phyloP scores from a whole-genome alignment of 2,329 filamentous ascomycete genomes.

The Pyrenochaeta sp. region DNA sequence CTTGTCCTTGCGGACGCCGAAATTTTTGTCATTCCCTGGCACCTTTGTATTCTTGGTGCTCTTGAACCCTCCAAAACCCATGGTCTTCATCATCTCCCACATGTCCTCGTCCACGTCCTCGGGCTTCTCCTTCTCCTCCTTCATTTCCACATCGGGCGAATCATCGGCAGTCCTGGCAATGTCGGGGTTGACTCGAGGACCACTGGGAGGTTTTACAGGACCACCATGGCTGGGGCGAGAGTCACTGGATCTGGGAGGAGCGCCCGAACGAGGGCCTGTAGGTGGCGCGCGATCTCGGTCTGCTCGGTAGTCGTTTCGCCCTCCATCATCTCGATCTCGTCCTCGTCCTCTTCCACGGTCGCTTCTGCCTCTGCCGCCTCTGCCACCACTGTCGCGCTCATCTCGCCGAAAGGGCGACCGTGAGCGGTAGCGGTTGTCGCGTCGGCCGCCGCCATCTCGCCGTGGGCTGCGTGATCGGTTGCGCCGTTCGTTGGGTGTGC shows the following conservation, averaged over 20 bases:
- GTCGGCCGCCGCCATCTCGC: slow-evolving; percentile 36
- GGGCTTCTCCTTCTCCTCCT: slow-evolving; percentile 34
- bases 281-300: slow-evolving; percentile 26
- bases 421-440: slow-evolving; percentile 36
- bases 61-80: slow-evolving; percentile 89
- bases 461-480: slow-evolving; percentile 46
- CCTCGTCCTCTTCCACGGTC: slow-evolving; percentile 14
- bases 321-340: slow-evolving; percentile 20
- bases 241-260: slow-evolving; percentile 15
- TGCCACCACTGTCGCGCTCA: slow-evolving; percentile 23
- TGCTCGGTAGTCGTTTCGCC: slow-evolving; percentile 3
- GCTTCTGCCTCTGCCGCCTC: slow-evolving; percentile 7
- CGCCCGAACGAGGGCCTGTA: slow-evolving; percentile 35
- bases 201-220: slow-evolving; percentile 16
- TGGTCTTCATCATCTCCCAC: slow-evolving; percentile 80
- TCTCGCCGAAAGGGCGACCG: slow-evolving; percentile 37
- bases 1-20: slow-evolving; percentile 88
- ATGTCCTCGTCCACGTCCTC: slow-evolving; percentile 68
- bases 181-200: slow-evolving; percentile 10
- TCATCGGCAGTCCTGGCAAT: slow-evolving; percentile 22
- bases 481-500: slow-evolving; percentile 35
- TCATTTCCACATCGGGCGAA: slow-evolving; percentile 38
- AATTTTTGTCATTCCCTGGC: slow-evolving; percentile 80
- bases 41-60: slow-evolving; percentile 91
- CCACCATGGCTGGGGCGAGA: slow-evolving; percentile 3